Evolutionary conservation across 805 yeast species (phyloP).

Genomic region (Saturnispora sekii): DNA sequence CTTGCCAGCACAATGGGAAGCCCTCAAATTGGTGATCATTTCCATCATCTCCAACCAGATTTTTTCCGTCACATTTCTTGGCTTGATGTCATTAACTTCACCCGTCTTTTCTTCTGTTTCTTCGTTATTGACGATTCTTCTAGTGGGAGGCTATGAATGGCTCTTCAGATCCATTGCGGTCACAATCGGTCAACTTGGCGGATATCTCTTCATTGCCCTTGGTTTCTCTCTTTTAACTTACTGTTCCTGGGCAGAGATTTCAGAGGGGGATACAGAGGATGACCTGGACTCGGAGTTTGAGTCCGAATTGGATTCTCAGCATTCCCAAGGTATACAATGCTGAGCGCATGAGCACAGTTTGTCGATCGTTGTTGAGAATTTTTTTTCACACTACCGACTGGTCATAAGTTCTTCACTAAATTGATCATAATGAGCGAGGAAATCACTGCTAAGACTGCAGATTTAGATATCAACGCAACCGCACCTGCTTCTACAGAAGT

Average conservation of each 20-base stretch:
- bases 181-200: slow-evolving; percentile 47
- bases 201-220: slow-evolving; percentile 56
- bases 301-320: slow-evolving; percentile 15
- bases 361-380: too few species aligned
- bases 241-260: slow-evolving; percentile 57
- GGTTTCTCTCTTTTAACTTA: slow-evolving; percentile 62
- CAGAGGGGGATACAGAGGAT: slow-evolving; percentile 31
- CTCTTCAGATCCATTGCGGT: slow-evolving; percentile 49
- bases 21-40: slow-evolving; percentile 36
- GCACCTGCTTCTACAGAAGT: slow-evolving; percentile 4
- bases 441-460: slow-evolving; percentile 14
- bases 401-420: background rate
- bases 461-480: slow-evolving; percentile 12
- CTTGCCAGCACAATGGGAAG: slow-evolving; percentile 33
- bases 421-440: slow-evolving; percentile 10
- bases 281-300: slow-evolving; percentile 24
- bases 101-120: slow-evolving; percentile 70
- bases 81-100: slow-evolving; percentile 73
- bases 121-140: slow-evolving; percentile 57
- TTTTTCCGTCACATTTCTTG: slow-evolving; percentile 63
- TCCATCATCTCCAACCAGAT: slow-evolving; percentile 55
- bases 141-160: slow-evolving; percentile 76
- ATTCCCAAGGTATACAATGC: background rate
- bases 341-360: too few species aligned
- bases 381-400: too few species aligned